These are phyloP conservation scores for Trichosporon coremiiforme DNA, from an alignment of 1,284 basidiomycete genomes.

Conservation along the genomic window DNA sequence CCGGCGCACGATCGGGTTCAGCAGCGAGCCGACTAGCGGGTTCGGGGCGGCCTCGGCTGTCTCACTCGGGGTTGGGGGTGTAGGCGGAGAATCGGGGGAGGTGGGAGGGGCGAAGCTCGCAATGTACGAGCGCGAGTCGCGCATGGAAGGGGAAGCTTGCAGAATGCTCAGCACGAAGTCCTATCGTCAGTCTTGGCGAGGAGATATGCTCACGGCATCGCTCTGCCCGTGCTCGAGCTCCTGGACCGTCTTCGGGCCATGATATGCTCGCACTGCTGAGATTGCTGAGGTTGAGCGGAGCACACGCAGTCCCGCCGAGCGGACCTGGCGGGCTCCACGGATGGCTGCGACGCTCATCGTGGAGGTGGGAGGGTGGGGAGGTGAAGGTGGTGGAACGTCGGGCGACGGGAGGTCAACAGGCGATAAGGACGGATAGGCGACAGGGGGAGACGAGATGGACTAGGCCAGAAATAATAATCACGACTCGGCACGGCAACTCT, in stretches of 20 bases:
- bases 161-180: constrained; percentile 96
- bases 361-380: neutral
- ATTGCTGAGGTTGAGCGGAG: neutral
- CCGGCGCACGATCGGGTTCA: constrained; percentile 68
- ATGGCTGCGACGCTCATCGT: constrained; percentile 1
- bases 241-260: constrained; percentile 3
- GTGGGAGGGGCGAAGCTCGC: constrained; percentile 69
- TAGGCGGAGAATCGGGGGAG: constrained; percentile 35
- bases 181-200: constrained; percentile 58
- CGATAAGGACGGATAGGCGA: neutral
- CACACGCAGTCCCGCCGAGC: neutral
- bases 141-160: constrained; percentile 84
- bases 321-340: constrained; percentile 1
- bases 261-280: neutral
- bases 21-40: constrained; percentile 74
- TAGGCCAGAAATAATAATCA: constrained; percentile 1
- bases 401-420: neutral
- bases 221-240: constrained; percentile 20
- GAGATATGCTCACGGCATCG: constrained; percentile 6
- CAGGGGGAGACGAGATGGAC: neutral
- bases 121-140: constrained; percentile 88
- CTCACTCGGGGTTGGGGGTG: constrained; percentile 32
- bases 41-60: constrained; percentile 51
- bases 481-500: constrained; percentile 16
- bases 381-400: neutral